A percentile compares a stretch with the other conserved stretches of the same genome.
phyloP scores from a whole-genome alignment of 2,329 filamentous ascomycete species.

The Colletotrichum kahawae region DNA sequence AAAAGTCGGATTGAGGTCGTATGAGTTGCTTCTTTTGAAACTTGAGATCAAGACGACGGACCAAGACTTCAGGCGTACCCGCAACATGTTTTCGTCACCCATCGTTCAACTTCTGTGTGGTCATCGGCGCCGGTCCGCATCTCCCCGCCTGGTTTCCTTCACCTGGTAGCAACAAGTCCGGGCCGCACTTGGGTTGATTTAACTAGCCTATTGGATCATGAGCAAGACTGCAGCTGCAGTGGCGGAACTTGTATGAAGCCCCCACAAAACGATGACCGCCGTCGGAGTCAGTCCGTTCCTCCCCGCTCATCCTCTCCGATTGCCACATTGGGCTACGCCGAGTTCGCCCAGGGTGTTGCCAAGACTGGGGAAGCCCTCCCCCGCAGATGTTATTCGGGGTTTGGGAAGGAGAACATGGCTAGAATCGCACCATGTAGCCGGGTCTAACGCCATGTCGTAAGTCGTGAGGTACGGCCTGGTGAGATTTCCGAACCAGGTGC shows the following conservation, averaged over 20 bases:
- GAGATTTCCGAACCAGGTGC: neutral
- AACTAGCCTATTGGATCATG: neutral
- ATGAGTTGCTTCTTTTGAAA: neutral
- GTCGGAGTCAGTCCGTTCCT: neutral
- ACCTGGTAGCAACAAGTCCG: neutral
- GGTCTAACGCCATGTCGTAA: neutral
- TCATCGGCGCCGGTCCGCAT: neutral
- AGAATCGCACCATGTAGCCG: neutral
- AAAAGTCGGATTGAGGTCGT: neutral
- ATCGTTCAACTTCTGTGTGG: neutral
- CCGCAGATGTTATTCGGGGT: neutral
- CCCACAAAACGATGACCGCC: neutral
- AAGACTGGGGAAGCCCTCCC: neutral
- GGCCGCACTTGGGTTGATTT: fast-evolving
- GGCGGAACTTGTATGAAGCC: neutral
- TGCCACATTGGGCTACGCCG: neutral
- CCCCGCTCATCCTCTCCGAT: neutral
- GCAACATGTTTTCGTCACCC: neutral
- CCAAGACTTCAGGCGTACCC: neutral
- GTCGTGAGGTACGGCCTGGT: neutral
- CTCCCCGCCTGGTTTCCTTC: neutral
- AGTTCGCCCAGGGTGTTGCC: neutral
- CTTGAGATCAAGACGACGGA: neutral
- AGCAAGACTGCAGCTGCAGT: neutral
- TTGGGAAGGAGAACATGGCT: neutral